Evolutionary conservation across 2,329 filamentous ascomycete species (phyloP).

Genomic region (Aspergillus sp.): DNA sequence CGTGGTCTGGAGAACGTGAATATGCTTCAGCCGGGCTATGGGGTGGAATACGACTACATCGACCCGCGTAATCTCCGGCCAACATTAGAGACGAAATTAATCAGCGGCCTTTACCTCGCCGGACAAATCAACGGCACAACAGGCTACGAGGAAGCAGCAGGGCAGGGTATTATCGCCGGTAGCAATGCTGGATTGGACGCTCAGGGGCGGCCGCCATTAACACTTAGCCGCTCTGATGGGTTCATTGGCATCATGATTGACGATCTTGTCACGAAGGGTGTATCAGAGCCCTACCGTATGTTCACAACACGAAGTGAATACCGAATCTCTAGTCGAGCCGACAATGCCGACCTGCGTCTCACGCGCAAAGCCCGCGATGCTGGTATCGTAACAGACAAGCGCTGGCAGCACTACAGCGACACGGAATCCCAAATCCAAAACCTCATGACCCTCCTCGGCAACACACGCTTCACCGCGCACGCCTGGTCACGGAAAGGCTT

Average conservation of each 20-base stretch:
- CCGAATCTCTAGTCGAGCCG: conserved; percentile 80
- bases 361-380: conserved; percentile 68
- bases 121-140: conserved; percentile 98
- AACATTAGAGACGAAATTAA: conserved; percentile 91
- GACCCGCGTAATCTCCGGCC: conserved; percentile 79
- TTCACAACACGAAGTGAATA: conserved; percentile 96
- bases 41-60: conserved; percentile 97
- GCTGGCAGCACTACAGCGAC: conserved; percentile 64
- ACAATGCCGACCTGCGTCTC: conserved; percentile 86
- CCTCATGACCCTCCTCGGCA: conserved; percentile 54
- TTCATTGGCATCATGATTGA: conserved; percentile 99
- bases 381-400: conserved; percentile 67
- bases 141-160: conserved; percentile 94
- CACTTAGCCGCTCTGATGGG: conserved; percentile 71
- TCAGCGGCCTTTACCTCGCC: conserved; percentile 79
- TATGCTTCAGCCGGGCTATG: conserved; percentile 93
- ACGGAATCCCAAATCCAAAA: conserved; percentile 60
- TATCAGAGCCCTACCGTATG: conserved; percentile 96
- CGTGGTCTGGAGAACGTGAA: conserved; percentile 77
- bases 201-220: conserved; percentile 55
- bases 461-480: conserved; percentile 50
- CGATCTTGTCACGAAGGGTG: conserved; percentile 91
- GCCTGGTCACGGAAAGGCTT: conserved; percentile 67
- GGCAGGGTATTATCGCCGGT: conserved; percentile 84
- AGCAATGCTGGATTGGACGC: conserved; percentile 87